These are phyloP conservation scores for Malassezia vespertilionis DNA, from an alignment of 1,284 basidiomycete genomes.

Conservation along the genomic window DNA sequence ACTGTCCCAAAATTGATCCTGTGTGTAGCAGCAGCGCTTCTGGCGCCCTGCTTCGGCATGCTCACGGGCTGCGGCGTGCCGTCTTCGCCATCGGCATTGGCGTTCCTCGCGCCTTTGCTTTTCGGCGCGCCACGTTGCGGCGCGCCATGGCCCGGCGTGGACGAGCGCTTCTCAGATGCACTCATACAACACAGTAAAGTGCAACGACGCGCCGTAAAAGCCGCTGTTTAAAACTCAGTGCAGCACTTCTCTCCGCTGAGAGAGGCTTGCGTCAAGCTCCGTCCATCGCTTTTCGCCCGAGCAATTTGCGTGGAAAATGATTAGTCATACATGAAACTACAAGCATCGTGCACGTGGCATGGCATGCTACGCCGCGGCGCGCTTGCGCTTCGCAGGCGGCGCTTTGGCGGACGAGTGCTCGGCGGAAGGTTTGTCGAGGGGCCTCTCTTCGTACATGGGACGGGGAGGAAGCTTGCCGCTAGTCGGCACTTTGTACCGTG, in stretches of 20 bases:
- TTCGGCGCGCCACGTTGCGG: constrained; percentile 14
- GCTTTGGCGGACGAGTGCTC: neutral
- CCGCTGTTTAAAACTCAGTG: neutral
- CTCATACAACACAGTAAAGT: constrained; percentile 10
- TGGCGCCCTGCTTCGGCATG: constrained; percentile 14
- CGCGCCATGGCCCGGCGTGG: constrained; percentile 1
- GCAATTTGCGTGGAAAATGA: neutral
- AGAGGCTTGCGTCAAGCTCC: constrained; percentile 1
- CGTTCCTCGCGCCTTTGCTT: constrained; percentile 17
- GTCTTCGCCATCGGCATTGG: constrained; percentile 15
- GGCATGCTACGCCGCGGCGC: neutral
- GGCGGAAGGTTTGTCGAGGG: constrained; percentile 41
- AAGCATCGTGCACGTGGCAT: constrained; percentile 13
- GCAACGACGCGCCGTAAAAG: neutral
- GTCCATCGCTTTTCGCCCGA: no score
- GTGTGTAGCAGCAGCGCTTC: constrained; percentile 10
- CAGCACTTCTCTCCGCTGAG: neutral
- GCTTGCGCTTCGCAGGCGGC: constrained; percentile 10
- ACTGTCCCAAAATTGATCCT: constrained; percentile 49
- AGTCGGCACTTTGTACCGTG: constrained; percentile 39
- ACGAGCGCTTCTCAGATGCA: constrained; percentile 16
- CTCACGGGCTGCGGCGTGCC: constrained; percentile 11
- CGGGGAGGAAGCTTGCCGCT: constrained; percentile 39
- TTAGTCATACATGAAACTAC: constrained; percentile 5
- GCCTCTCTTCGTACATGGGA: constrained; percentile 26